Evolutionary conservation across 768 basidiomycete species (phyloP).

Genomic region (Hortiboletus flavorubellus): DNA sequence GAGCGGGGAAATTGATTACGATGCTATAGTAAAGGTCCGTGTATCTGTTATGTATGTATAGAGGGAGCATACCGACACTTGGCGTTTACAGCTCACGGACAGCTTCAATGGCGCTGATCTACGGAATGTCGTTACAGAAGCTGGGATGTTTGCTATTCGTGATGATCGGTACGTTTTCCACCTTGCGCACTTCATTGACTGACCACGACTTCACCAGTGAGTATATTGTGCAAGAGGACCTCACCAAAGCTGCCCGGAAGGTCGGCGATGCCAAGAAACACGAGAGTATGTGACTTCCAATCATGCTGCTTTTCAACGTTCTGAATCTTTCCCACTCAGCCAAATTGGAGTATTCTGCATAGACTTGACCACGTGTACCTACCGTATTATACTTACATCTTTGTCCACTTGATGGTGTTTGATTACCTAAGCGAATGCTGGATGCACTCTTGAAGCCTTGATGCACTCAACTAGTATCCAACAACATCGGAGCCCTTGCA

Average conservation of each 20-base stretch:
- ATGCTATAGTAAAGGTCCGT: conserved; percentile 91
- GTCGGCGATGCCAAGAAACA: conserved; percentile 97
- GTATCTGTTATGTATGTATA: neutral
- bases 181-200: neutral
- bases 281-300: conserved; percentile 63
- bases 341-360: conserved; percentile 45
- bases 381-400: conserved; percentile 13
- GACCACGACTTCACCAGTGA: conserved; percentile 47
- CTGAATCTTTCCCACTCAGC: conserved; percentile 23
- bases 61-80: neutral
- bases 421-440: conserved; percentile 15
- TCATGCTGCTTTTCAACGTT: neutral
- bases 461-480: no score
- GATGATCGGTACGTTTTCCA: conserved; percentile 72
- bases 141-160: conserved; percentile 98
- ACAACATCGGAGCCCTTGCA: neutral
- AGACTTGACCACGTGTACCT: conserved; percentile 23
- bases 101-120: conserved; percentile 96
- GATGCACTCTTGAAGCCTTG: neutral
- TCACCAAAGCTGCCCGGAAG: conserved; percentile 94
- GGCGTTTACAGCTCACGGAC: conserved; percentile 63
- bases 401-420: neutral
- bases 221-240: conserved; percentile 90
- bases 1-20: conserved; percentile 93
- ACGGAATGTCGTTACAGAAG: conserved; percentile 91